Base-by-base conservation (phyloP, 2,329 filamentous ascomycete species). In the Fusarium clavum region DNA sequence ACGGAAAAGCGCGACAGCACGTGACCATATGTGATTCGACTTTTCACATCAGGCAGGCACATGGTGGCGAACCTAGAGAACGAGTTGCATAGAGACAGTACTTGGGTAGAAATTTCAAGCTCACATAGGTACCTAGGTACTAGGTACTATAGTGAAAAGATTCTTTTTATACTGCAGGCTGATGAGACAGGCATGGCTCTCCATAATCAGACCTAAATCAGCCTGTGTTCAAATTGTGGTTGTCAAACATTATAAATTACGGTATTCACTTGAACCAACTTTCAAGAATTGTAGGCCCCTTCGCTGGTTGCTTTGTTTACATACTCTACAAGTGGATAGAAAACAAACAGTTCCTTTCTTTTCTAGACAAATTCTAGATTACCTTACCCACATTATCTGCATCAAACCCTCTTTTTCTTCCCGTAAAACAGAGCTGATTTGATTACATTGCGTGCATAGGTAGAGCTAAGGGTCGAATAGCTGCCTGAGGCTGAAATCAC, bases 401-500 rank as follows among this genome's bases (percentile, higher is more conserved):
- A 57, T 45, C 40, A 47, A 41, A 64, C 22, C 49, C 43, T 61
- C 55, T 53, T 64, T 63, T 64, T 63, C 29, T 32, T 16, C 51
- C 48, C 40, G 40, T 24, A 49, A 40, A 56, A 14, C 32, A 49
- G 43, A 61, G 34, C 46, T 32, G 48, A 61, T 59, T 65, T 67
- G 27, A 56, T 64, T 64, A 46, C 57, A 56, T 46, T 5, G 27
- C 32, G 20, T 45, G 24, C 45, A 41, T 25, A 43, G 14, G 32
- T 57, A 57, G 41, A 57, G 44, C 24, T 29, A n/a, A 22, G 57
- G 13, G 18, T 38, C n/a, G 22, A n/a, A n/a, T 63, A 63, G 57
- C 18, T 76, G 74, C 74, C 74, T 76, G 69, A 76, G 74, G 74
- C 67, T 63, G 62, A 70, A 73, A 75, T 68, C 58, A 68, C 48